Conservation (phyloP, 495 filamentous ascomycete genomes). For the Penicillium antarcticum region DNA sequence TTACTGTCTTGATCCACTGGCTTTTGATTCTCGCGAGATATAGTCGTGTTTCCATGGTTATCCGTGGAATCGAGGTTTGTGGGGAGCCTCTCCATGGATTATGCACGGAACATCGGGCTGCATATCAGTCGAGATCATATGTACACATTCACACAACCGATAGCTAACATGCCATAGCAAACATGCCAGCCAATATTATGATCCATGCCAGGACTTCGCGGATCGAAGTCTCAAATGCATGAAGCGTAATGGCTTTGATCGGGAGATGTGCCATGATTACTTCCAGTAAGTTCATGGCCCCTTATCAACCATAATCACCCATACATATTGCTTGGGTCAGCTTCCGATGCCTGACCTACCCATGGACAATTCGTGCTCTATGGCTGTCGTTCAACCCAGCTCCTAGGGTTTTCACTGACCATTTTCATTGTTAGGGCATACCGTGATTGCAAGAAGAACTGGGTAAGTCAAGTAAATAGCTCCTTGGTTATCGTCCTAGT, state of each 20-base stretch:
- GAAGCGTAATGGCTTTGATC: slow-evolving; percentile 79
- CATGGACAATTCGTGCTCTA: neutral
- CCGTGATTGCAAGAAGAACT: slow-evolving; percentile 89
- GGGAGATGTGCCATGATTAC: slow-evolving; percentile 85
- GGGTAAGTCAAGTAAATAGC: slow-evolving; percentile 55
- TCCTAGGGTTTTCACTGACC: neutral
- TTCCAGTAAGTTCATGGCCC: slow-evolving; percentile 65
- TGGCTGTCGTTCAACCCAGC: neutral
- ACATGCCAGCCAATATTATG: slow-evolving; percentile 77
- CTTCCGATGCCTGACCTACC: neutral
- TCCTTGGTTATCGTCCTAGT: neutral
- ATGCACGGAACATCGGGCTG: neutral
- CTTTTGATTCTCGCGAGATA: neutral
- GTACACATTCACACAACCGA: neutral
- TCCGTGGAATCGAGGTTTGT: neutral
- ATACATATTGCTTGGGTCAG: too few relatives aligned
- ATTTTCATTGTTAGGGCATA: slow-evolving; percentile 63
- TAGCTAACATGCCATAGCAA: slow-evolving; percentile 56
- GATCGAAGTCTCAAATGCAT: slow-evolving; percentile 78
- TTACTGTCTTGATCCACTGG: neutral
- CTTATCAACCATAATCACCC: neutral
- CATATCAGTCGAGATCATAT: too few relatives aligned
- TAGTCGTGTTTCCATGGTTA: neutral
- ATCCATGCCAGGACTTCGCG: slow-evolving; percentile 96
- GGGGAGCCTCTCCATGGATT: neutral